These are phyloP conservation scores for Kodamaea sp. DNA, from an alignment of 1,139 yeast genomes.

Conservation along the genomic window DNA sequence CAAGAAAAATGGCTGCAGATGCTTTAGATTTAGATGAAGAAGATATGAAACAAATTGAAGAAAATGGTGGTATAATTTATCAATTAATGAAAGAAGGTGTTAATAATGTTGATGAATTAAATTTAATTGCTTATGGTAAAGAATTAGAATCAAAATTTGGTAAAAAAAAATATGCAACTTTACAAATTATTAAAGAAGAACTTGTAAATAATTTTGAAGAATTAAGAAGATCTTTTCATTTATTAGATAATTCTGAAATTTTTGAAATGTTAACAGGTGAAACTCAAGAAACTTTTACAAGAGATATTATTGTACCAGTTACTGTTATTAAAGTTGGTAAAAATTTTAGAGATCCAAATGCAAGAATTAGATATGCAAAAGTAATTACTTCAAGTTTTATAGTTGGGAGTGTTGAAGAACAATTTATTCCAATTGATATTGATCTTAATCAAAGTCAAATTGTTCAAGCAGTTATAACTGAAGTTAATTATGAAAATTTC, in stretches of 20 bases:
- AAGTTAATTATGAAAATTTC: constrained; percentile 67
- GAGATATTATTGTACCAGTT: constrained; percentile 78
- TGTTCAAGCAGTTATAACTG: constrained; percentile 73
- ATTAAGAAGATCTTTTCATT: constrained; percentile 67
- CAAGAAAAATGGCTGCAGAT: constrained; percentile 96
- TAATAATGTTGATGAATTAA: constrained; percentile 82
- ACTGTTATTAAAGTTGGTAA: constrained; percentile 56
- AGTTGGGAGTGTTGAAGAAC: constrained; percentile 67
- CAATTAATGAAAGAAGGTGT: constrained; percentile 78
- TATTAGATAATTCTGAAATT: constrained; percentile 65
- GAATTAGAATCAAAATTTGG: constrained; percentile 77
- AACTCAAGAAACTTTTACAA: constrained; percentile 60
- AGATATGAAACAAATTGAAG: constrained; percentile 76
- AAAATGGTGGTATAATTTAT: constrained; percentile 78
- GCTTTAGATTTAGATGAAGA: constrained; percentile 96
- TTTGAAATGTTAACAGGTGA: constrained; percentile 93
- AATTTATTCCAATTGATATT: constrained; percentile 55
- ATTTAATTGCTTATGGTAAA: constrained; percentile 90
- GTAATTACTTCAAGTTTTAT: constrained; percentile 76
- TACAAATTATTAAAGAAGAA: constrained; percentile 86
- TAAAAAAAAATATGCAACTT: constrained; percentile 74
- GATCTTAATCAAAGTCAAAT: constrained; percentile 68
- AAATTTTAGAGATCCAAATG: constrained; percentile 35
- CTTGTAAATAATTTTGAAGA: constrained; percentile 85
- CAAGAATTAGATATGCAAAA: constrained; percentile 42